phyloP scores from a whole-genome alignment of 176 grass and related monocot species.

The Lolium multiflorum region DNA sequence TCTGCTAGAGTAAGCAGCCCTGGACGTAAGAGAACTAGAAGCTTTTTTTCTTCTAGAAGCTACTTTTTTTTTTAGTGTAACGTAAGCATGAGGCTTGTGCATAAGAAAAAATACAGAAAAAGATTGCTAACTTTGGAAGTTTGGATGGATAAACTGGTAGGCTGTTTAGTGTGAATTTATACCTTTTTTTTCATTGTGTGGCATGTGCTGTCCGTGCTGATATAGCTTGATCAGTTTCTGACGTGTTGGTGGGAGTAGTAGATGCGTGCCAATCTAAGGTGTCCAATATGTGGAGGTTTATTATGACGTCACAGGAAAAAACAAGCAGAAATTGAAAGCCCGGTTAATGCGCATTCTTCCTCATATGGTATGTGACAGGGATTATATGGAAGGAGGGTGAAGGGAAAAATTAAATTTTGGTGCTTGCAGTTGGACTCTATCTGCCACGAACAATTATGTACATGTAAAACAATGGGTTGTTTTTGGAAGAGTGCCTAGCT shows the following conservation, averaged over 20 bases:
- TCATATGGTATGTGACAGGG: not conserved
- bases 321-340: not conserved
- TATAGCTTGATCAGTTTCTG: not conserved
- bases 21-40: too few relatives aligned
- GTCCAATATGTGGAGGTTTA: not conserved
- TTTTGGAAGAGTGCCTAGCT: too few relatives aligned
- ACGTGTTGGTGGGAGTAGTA: not conserved
- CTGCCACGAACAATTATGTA: not conserved
- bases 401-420: not conserved
- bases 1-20: too few relatives aligned
- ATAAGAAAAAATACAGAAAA: not conserved
- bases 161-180: constrained; percentile 2
- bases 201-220: not conserved
- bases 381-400: not conserved
- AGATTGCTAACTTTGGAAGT: too few relatives aligned
- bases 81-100: not conserved
- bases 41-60: too few relatives aligned
- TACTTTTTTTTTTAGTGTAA: too few relatives aligned
- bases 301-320: not conserved
- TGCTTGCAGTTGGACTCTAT: not conserved
- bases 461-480: too few relatives aligned
- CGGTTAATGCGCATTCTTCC: not conserved
- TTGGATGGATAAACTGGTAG: too few relatives aligned
- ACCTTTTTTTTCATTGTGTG: not conserved
- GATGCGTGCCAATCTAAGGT: not conserved